Base-by-base conservation (phyloP, 768 basidiomycete species). In the Russula ochroleuca region DNA sequence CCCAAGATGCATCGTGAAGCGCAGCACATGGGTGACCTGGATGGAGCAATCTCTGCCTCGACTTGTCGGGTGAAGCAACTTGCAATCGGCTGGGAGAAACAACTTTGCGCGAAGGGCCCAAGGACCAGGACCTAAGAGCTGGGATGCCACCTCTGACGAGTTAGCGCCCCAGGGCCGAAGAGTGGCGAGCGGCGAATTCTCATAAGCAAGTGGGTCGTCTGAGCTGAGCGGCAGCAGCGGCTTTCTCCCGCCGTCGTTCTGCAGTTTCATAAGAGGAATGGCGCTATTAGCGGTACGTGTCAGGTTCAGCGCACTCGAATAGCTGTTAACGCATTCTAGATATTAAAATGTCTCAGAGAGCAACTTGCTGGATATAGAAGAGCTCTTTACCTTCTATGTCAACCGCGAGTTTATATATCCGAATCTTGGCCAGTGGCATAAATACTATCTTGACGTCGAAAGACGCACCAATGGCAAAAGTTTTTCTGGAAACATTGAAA, bases 361-460 rank as follows among this genome's bases (percentile, higher is more conserved):
- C 15, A 2, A 31, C 6, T 47, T 38, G 14, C 9, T 47, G 17
- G 31, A 50, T 40, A 33, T 41, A 35, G n/a, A 25, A 49, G 65
- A 82, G 67, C 69, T 8, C 21, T 37, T 41, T 14, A 92, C 95
- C 94, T 79, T 98, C 95, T 37, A 99, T 78, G 15, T 81, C 77
- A 3, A 89, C 83, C 0, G 82, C 78, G n/a, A 98, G 69, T 25
- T 87, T 79, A 72, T 92, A 85, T 11, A 98, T 78, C 72, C 87
- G 91, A 72, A 93, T 79, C 72, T 96, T 96, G 33, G 84, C 78
- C 61, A 96, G 72, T 1, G 96, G 95, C 80, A 90, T 83, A 60
- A 98, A 77, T 1, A 89, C 86, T 31, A 99, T 78, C 31, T 83
- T 83, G 28, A 98, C 76, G 0, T 94, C 92, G 57, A 98, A 79